These are phyloP conservation scores for Boletus barrowsii DNA, from an alignment of 768 basidiomycete species.

Conservation along the genomic window DNA sequence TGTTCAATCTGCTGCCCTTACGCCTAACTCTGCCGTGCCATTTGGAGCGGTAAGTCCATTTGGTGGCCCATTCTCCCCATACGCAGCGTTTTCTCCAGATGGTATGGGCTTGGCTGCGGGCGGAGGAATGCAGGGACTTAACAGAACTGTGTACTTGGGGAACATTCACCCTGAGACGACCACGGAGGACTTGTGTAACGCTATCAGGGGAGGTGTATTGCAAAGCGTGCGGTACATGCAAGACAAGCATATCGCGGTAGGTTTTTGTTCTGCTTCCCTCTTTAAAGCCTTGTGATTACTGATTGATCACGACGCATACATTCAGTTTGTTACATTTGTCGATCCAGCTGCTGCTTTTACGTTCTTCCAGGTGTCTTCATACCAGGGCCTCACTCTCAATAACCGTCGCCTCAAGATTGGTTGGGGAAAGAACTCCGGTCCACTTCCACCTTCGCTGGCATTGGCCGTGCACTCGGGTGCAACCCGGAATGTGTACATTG, in stretches of 20 bases:
- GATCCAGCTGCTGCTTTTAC: conserved; percentile 90
- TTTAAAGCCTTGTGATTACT: neutral
- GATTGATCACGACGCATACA: neutral
- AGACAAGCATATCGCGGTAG: conserved; percentile 94
- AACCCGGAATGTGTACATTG: conserved; percentile 95
- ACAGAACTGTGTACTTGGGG: conserved; percentile 92
- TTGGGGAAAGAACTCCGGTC: conserved; percentile 96
- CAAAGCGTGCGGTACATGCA: conserved; percentile 95
- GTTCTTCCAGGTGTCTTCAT: conserved; percentile 90
- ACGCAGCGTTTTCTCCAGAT: conserved; percentile 50
- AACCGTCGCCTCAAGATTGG: conserved; percentile 94
- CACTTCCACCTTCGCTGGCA: conserved; percentile 77
- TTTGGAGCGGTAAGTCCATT: conserved; percentile 33
- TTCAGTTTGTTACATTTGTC: conserved; percentile 92
- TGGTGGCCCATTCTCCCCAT: conserved; percentile 42
- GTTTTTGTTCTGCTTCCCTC: conserved; percentile 28
- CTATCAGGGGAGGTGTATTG: conserved; percentile 93
- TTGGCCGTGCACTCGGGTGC: conserved; percentile 91
- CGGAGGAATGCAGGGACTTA: conserved; percentile 56
- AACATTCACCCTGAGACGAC: conserved; percentile 97
- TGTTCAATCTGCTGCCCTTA: conserved; percentile 46
- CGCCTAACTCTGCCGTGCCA: conserved; percentile 29
- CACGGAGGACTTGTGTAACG: conserved; percentile 93
- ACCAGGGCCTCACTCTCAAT: conserved; percentile 87
- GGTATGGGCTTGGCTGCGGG: conserved; percentile 29